Percentiles rank a stretch among this genome's conserved stretches.
These are phyloP conservation scores for Chytriomyces sp. DNA, from an alignment of 192 early-diverging fungal species.

Conservation along the genomic window DNA sequence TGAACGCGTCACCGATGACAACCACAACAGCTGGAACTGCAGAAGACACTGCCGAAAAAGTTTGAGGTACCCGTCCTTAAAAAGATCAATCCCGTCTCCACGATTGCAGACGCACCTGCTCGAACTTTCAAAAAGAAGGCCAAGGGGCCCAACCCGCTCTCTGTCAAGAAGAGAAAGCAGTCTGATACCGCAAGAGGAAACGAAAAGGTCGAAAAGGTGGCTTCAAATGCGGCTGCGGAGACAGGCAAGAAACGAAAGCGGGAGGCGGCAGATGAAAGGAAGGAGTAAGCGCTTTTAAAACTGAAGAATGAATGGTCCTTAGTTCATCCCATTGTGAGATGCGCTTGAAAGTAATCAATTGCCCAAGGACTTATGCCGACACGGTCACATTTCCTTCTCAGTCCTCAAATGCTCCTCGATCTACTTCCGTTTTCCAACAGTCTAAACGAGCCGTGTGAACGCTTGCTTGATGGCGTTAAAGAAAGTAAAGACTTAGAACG, in stretches of 20 bases:
- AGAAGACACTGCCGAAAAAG: slow-evolving; percentile 55
- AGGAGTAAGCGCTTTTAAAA: too few species aligned
- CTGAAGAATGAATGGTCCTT: too few species aligned
- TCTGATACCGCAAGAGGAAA: not conserved
- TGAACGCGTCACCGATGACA: not conserved
- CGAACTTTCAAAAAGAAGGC: slow-evolving; percentile 59
- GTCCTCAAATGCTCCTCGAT: too few species aligned
- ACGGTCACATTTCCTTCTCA: too few species aligned
- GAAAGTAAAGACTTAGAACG: too few species aligned
- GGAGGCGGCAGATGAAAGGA: not conserved
- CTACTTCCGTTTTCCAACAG: too few species aligned
- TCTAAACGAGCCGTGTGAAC: too few species aligned
- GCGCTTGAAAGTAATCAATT: too few species aligned
- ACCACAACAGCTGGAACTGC: slow-evolving; percentile 47
- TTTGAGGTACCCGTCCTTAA: slow-evolving; percentile 54
- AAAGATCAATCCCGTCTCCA: slow-evolving; percentile 35
- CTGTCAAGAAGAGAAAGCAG: slow-evolving; percentile 75
- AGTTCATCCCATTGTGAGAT: too few species aligned
- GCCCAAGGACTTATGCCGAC: too few species aligned
- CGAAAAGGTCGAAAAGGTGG: not conserved
- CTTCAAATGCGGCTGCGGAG: not conserved
- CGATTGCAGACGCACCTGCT: slow-evolving; percentile 51
- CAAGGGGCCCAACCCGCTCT: slow-evolving; percentile 86
- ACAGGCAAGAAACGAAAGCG: slow-evolving; percentile 16
- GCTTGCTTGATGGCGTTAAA: too few species aligned